Conservation (phyloP, 2,329 filamentous ascomycete genomes). For the Colletotrichum agaves region DNA sequence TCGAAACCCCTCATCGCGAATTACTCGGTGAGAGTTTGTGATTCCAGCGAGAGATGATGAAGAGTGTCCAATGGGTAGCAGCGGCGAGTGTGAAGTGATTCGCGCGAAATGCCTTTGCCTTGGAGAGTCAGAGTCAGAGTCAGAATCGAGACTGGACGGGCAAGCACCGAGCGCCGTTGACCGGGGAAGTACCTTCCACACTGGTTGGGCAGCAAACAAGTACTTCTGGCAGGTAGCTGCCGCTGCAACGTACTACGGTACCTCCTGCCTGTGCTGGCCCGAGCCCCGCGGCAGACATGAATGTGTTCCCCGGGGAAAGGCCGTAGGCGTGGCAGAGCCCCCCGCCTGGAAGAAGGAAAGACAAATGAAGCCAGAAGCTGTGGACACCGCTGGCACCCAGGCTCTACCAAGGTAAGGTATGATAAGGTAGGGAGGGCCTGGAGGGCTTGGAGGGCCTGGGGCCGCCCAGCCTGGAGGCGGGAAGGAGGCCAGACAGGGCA, state of each 20-base stretch:
- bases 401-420: too few species aligned
- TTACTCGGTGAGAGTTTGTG: slow-evolving; percentile 22
- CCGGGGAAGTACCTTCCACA: too few species aligned
- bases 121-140: too few species aligned
- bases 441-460: not conserved
- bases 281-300: slow-evolving; percentile 40
- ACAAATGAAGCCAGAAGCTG: slow-evolving; percentile 10
- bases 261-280: slow-evolving; percentile 5
- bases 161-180: slow-evolving; percentile 24
- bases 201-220: too few species aligned
- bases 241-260: too few species aligned
- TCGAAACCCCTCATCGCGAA: slow-evolving; percentile 1
- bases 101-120: not conserved
- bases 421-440: not conserved
- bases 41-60: slow-evolving; percentile 24
- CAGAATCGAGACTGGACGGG: slow-evolving; percentile 12
- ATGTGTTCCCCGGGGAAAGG: slow-evolving; percentile 45
- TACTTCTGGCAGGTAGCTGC: not conserved
- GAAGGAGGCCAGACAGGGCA: not conserved
- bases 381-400: not conserved
- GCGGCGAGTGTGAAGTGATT: not conserved
- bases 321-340: slow-evolving; percentile 20
- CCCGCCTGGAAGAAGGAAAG: not conserved
- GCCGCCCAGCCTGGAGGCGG: not conserved
- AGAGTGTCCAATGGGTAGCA: not conserved